Base-by-base conservation (phyloP, 306 rosid species). In the Hylodesmum podocarpum region DNA sequence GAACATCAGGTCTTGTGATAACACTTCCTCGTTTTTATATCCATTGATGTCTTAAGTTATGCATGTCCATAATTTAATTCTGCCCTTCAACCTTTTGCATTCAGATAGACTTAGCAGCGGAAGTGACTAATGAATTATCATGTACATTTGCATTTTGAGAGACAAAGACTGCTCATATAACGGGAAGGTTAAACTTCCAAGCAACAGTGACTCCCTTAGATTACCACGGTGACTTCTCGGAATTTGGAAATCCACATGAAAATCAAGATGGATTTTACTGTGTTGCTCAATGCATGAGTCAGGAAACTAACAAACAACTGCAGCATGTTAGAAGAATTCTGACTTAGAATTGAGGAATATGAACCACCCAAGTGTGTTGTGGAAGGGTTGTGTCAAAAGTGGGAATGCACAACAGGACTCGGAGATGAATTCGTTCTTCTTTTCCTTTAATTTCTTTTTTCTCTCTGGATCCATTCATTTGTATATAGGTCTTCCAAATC, bases 91-190 rank as follows among this genome's bases (percentile, higher is more conserved):
- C 61, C 8, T 64, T 36, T 64, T 64, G 31, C 49, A 87, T 84
- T 80, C 99, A 96, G 99, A 87, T 87, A 87, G 94, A 84, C 87
- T 36, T 72, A 87, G 91, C 85, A 91, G 94, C 14, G 93, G 93
- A 79, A 93, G 96, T 85, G 99, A 89, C 83, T 90, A 88, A 85
- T 82, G 84, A 79, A 72, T 73, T 80, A 79, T 78, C 86, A 41
- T 75, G 84, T 77, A 84, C 78, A 80, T 80, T 86, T 86, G 85
- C 86, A 37, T 71, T 79, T 78, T 85, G 88, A 87, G 96, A 72
- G 83, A 84, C 82, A 77, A 82, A 78, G 83, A 76, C 77, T 77
- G 86, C 83, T 81, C 82, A 65, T 71, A 72, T 36, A 43, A 62
- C 21, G 51, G 86, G 84, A 86, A 76, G 80, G 58, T 63, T 66